A percentile compares a stretch with the other conserved stretches of the same genome.
These are phyloP conservation scores for Cyberlindnera mycetangii DNA, from an alignment of 805 yeast species.

Conservation along the genomic window DNA sequence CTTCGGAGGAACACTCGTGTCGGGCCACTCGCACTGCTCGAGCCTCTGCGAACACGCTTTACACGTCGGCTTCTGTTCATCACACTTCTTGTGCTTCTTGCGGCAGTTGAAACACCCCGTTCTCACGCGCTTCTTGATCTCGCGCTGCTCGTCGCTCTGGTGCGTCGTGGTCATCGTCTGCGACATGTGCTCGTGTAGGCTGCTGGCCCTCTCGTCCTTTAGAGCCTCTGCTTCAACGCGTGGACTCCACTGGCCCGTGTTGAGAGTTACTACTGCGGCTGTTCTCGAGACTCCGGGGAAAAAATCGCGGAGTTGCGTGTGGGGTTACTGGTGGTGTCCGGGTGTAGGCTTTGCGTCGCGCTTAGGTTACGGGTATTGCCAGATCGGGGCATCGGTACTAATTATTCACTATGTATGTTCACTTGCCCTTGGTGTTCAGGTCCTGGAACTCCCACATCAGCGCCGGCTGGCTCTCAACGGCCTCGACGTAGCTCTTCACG, in stretches of 20 bases:
- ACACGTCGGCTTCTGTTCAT: slow-evolving; percentile 42
- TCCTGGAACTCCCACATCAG: slow-evolving; percentile 31
- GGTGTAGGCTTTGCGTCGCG: neutral
- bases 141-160: neutral
- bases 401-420: neutral
- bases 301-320: neutral
- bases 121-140: slow-evolving; percentile 35
- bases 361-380: neutral
- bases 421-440: slow-evolving; percentile 22
- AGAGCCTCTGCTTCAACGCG: neutral
- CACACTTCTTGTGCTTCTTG: slow-evolving; percentile 63
- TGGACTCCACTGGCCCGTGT: too few relatives aligned
- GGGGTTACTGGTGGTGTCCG: neutral
- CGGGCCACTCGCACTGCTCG: slow-evolving; percentile 16
- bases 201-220: too few relatives aligned
- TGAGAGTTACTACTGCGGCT: too few relatives aligned
- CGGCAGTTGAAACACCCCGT: slow-evolving; percentile 62
- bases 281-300: neutral
- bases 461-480: slow-evolving; percentile 14
- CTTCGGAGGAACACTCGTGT: slow-evolving; percentile 3
- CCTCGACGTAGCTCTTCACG: slow-evolving; percentile 27
- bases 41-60: slow-evolving; percentile 7
- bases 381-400: neutral
- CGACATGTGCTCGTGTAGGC: too few relatives aligned
- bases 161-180: neutral